Conservation (phyloP, 2,329 filamentous ascomycete species). For the Ophiostoma sp. region DNA sequence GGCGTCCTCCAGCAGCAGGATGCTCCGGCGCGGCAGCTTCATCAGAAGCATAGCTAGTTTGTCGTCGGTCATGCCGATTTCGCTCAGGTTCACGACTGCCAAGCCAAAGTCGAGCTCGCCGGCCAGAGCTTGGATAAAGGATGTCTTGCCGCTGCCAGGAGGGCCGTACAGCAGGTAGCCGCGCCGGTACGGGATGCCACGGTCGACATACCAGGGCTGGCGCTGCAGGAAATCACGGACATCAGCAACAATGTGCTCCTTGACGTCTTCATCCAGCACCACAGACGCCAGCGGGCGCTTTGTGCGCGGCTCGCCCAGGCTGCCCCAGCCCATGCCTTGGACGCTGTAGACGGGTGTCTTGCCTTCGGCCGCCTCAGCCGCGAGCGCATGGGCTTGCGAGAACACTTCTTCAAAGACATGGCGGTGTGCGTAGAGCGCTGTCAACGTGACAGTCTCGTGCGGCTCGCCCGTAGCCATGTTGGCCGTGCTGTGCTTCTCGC, state of each 20-base stretch:
- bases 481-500: constrained; percentile 78
- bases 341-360: constrained; percentile 90
- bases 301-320: constrained; percentile 74
- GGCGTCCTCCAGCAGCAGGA: constrained; percentile 82
- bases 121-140: constrained; percentile 91
- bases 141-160: constrained; percentile 87
- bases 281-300: constrained; percentile 88
- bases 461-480: constrained; percentile 79
- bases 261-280: constrained; percentile 75
- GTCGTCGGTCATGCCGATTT: constrained; percentile 84
- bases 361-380: constrained; percentile 74
- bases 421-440: constrained; percentile 82
- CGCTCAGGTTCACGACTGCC: constrained; percentile 84
- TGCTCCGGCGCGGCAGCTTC: constrained; percentile 74
- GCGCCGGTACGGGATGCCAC: constrained; percentile 87
- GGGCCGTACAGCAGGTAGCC: constrained; percentile 87
- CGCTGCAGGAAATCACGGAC: constrained; percentile 75
- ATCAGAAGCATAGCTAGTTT: constrained; percentile 79
- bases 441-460: constrained; percentile 89
- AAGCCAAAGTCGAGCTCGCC: constrained; percentile 91
- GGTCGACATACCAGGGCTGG: constrained; percentile 83
- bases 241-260: constrained; percentile 73
- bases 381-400: constrained; percentile 74
- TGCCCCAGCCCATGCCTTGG: constrained; percentile 76
- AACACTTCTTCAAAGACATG: constrained; percentile 89